Conservation (phyloP, 495 filamentous ascomycete genomes). For the Hyaloscypha bicolor region DNA sequence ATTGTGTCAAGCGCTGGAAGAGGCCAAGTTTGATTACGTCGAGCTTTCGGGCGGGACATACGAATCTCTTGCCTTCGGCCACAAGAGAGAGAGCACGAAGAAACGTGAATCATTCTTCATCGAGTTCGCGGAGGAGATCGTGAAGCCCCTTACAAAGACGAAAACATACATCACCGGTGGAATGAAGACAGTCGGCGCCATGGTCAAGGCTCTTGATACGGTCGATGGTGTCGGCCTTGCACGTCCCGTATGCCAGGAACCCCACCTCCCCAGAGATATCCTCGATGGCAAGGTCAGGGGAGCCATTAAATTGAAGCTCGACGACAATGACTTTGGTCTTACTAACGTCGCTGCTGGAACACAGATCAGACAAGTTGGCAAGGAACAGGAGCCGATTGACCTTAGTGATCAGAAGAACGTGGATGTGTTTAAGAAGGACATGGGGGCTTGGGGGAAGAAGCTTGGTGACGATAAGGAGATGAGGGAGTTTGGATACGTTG, state of each 20-base stretch:
- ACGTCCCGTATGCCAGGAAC: constrained; percentile 55
- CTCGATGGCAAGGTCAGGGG: constrained; percentile 47
- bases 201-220: constrained; percentile 59
- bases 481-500: constrained; percentile 34
- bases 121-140: constrained; percentile 63
- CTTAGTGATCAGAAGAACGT: constrained; percentile 46
- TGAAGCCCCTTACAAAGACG: constrained; percentile 54
- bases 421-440: constrained; percentile 30
- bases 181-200: constrained; percentile 59
- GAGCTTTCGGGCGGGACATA: constrained; percentile 69
- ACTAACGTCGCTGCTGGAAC: constrained; percentile 49
- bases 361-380: constrained; percentile 56
- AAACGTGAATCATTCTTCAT: constrained; percentile 68
- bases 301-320: constrained; percentile 47
- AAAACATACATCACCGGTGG: constrained; percentile 65
- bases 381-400: constrained; percentile 55
- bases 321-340: constrained; percentile 48
- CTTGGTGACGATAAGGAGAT: constrained; percentile 32
- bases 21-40: constrained; percentile 60
- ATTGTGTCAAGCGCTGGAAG: constrained; percentile 58
- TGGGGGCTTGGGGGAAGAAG: constrained; percentile 30
- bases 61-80: constrained; percentile 54
- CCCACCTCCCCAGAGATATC: constrained; percentile 50
- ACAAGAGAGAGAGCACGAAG: constrained; percentile 55
- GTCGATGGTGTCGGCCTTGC: constrained; percentile 61